Conservation (phyloP, 305 asterid species). For the Plantago rigida region DNA sequence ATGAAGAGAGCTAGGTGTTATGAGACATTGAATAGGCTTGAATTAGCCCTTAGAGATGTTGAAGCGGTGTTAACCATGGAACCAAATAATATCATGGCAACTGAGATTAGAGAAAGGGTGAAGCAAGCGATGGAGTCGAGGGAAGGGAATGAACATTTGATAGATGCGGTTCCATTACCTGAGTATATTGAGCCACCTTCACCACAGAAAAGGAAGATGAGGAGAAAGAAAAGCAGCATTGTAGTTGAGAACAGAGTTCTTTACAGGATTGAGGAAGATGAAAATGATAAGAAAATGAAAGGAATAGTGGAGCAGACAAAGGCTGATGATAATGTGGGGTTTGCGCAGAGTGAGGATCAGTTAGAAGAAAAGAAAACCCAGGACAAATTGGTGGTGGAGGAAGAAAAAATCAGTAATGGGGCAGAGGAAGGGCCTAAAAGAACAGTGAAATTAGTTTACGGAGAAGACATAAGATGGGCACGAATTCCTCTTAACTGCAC, state of each 20-base stretch:
- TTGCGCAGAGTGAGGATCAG: slow-evolving; percentile 27
- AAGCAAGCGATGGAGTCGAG: slow-evolving; percentile 35
- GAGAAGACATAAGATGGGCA: slow-evolving; percentile 94
- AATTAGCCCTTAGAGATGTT: slow-evolving; percentile 69
- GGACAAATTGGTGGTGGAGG: slow-evolving; percentile 81
- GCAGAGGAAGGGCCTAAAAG: slow-evolving; percentile 41
- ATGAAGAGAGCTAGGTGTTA: slow-evolving; percentile 87
- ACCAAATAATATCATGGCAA: slow-evolving; percentile 71
- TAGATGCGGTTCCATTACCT: slow-evolving; percentile 39
- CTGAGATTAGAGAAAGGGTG: slow-evolving; percentile 63
- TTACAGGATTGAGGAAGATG: slow-evolving; percentile 26
- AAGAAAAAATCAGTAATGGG: slow-evolving; percentile 39
- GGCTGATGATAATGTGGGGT: slow-evolving; percentile 11
- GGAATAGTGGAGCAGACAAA: slow-evolving; percentile 12
- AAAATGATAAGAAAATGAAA: slow-evolving; percentile 15
- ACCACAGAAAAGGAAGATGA: slow-evolving; percentile 40
- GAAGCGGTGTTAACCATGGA: slow-evolving; percentile 55
- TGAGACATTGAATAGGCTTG: slow-evolving; percentile 67
- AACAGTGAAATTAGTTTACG: slow-evolving; percentile 60
- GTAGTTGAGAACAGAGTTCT: slow-evolving; percentile 29
- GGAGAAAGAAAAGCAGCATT: slow-evolving; percentile 39
- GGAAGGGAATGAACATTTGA: slow-evolving; percentile 27
- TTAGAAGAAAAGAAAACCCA: slow-evolving; percentile 40
- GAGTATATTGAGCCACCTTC: slow-evolving; percentile 46
- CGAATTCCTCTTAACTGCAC: slow-evolving; percentile 57